Evolutionary conservation across 2,329 filamentous ascomycete species (phyloP).

Genomic region (Phaeoacremonium minimum): DNA sequence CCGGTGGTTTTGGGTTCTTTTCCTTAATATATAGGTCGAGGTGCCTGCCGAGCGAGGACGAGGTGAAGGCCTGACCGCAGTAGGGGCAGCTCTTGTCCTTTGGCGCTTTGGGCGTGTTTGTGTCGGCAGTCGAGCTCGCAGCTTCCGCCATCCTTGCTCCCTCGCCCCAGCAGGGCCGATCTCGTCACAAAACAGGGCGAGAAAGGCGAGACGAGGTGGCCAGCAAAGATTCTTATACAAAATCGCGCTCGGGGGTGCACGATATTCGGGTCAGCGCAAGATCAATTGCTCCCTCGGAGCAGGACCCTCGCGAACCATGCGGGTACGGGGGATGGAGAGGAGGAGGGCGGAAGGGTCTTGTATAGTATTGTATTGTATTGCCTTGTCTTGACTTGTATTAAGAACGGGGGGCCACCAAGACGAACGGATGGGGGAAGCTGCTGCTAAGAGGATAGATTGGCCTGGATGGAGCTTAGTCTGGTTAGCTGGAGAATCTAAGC

Average conservation of each 20-base stretch:
- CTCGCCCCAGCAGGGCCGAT: neutral
- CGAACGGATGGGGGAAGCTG: no score
- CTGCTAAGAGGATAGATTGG: no score
- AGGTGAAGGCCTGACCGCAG: constrained; percentile 87
- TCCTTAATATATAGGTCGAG: constrained; percentile 92
- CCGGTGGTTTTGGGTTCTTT: constrained; percentile 82
- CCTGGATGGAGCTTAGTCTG: no score
- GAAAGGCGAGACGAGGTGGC: no score
- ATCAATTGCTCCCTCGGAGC: neutral
- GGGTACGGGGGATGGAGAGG: neutral
- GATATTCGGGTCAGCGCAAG: neutral
- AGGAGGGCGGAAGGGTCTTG: no score
- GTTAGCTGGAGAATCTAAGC: no score
- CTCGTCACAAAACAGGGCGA: no score
- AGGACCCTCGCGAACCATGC: neutral
- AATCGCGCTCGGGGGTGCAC: no score
- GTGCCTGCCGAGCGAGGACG: constrained; percentile 87
- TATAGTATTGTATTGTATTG: no score
- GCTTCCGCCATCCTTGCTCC: constrained; percentile 19
- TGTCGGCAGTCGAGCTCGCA: constrained; percentile 25
- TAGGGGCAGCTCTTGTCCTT: constrained; percentile 90
- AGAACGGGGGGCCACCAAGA: no score
- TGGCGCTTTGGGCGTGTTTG: constrained; percentile 41
- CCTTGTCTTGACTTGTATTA: no score
- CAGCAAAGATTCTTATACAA: no score